These are phyloP conservation scores for Aspergillus melleus DNA, from an alignment of 2,329 filamentous ascomycete species.

Conservation along the genomic window DNA sequence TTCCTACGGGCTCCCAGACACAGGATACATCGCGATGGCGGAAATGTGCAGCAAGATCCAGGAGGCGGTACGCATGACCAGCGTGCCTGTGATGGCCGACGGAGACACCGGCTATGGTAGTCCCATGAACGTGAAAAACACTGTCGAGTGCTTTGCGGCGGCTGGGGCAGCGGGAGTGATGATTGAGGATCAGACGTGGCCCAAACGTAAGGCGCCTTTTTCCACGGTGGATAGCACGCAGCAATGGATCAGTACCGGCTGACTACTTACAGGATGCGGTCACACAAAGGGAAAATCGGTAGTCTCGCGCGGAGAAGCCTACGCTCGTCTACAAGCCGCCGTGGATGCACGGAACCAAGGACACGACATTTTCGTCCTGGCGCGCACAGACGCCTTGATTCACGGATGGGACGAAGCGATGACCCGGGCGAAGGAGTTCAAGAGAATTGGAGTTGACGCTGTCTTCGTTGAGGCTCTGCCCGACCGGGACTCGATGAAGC, in stretches of 20 bases:
- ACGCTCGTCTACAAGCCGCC: constrained; percentile 48
- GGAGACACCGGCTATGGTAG: constrained; percentile 52
- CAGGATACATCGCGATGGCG: constrained; percentile 51
- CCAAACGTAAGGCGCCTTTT: constrained; percentile 40
- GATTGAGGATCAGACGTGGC: constrained; percentile 54
- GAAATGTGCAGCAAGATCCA: constrained; percentile 51
- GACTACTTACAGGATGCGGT: constrained; percentile 37
- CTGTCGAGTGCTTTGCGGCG: constrained; percentile 45
- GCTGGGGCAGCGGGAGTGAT: constrained; percentile 42
- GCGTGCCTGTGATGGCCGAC: constrained; percentile 47
- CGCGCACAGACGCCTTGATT: constrained; percentile 44
- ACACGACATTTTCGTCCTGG: constrained; percentile 48
- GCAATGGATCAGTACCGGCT: neutral
- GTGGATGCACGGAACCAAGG: constrained; percentile 48
- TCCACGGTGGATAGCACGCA: neutral
- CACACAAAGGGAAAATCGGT: constrained; percentile 51
- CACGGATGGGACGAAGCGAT: constrained; percentile 48
- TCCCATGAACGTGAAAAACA: constrained; percentile 49
- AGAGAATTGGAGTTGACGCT: constrained; percentile 46
- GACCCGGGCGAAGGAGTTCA: constrained; percentile 42
- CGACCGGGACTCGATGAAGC: constrained; percentile 45
- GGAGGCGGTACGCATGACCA: constrained; percentile 40
- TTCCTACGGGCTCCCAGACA: constrained; percentile 47
- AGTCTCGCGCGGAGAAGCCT: constrained; percentile 48
- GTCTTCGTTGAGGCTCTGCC: constrained; percentile 50